Evolutionary conservation across 257 asterid genomes (phyloP).

Genomic region (Verbena officinalis): DNA sequence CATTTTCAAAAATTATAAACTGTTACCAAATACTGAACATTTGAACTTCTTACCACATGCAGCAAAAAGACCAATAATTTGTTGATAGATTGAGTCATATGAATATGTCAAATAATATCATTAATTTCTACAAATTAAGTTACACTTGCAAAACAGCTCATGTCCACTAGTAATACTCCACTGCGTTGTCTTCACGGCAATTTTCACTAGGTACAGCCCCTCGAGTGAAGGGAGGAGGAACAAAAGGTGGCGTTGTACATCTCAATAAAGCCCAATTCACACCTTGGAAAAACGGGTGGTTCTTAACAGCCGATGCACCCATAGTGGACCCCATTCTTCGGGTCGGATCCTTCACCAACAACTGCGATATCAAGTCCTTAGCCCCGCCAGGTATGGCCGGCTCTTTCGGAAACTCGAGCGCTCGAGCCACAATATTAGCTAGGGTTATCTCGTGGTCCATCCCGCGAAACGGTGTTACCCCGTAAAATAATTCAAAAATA

Average conservation of each 20-base stretch:
- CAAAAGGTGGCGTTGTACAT: conserved; percentile 69
- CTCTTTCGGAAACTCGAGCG: conserved; percentile 73
- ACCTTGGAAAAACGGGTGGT: conserved; percentile 71
- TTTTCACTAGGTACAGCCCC: conserved; percentile 48
- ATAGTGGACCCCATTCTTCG: conserved; percentile 62
- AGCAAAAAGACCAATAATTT: background rate
- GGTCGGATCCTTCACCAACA: conserved; percentile 63
- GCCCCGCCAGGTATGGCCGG: conserved; percentile 49
- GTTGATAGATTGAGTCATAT: background rate
- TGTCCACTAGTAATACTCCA: conserved; percentile 53
- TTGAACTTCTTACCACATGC: background rate
- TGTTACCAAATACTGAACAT: too few relatives aligned
- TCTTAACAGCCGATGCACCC: conserved; percentile 72
- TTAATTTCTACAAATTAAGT: background rate
- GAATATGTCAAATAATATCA: background rate
- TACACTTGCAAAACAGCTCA: background rate
- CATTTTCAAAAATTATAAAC: too few relatives aligned
- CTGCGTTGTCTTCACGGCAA: conserved; percentile 41
- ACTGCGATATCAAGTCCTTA: conserved; percentile 61
- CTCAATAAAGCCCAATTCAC: conserved; percentile 80
- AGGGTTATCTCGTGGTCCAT: conserved; percentile 67
- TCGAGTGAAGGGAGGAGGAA: conserved; percentile 53
- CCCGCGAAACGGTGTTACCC: conserved; percentile 75
- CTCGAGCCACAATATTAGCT: conserved; percentile 74
- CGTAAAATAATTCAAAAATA: conserved; percentile 66